Conservation (phyloP, 2,329 filamentous ascomycete genomes). For the Alternaria sp. region DNA sequence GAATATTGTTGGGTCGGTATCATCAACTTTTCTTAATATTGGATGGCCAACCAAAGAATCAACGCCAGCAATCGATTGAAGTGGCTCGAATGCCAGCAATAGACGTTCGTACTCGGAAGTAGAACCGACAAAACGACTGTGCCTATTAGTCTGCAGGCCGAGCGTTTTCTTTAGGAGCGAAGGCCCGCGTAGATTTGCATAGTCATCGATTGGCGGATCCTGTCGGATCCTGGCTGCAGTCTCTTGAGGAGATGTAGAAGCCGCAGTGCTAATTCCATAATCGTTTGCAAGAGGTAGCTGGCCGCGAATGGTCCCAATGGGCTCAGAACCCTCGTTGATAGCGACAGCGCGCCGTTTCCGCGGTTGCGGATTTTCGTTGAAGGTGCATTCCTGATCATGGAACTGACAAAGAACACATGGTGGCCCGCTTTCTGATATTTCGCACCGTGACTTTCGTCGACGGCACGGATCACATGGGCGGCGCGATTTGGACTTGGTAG, state of each 20-base stretch:
- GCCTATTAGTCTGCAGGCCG: slow-evolving; percentile 44
- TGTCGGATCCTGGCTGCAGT: slow-evolving; percentile 27
- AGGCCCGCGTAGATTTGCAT: slow-evolving; percentile 45
- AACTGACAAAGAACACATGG: slow-evolving; percentile 72
- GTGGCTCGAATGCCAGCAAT: slow-evolving; percentile 31
- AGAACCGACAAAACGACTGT: slow-evolving; percentile 40
- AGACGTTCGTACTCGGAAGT: slow-evolving; percentile 42
- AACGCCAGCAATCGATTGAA: slow-evolving; percentile 17
- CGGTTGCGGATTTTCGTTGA: slow-evolving; percentile 71
- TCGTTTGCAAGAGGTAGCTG: slow-evolving; percentile 2
- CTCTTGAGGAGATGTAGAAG: slow-evolving; percentile 20
- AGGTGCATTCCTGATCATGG: slow-evolving; percentile 72
- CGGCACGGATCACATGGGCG: slow-evolving; percentile 73
- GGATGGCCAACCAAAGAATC: slow-evolving; percentile 19
- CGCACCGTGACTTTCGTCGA: slow-evolving; percentile 70
- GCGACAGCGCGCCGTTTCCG: slow-evolving; percentile 68
- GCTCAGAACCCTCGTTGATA: slow-evolving; percentile 14
- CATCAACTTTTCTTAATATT: slow-evolving; percentile 36
- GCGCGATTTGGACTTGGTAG: slow-evolving; percentile 30
- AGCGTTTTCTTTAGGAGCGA: slow-evolving; percentile 47
- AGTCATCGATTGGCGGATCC: slow-evolving; percentile 41
- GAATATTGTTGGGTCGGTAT: slow-evolving; percentile 32
- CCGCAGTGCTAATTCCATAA: neutral
- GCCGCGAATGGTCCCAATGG: neutral
- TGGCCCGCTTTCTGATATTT: slow-evolving; percentile 70